Percentiles rank a stretch among this genome's conserved stretches.
Conservation (phyloP, 2,329 filamentous ascomycete species). For the Cordyceps pruinosa region DNA sequence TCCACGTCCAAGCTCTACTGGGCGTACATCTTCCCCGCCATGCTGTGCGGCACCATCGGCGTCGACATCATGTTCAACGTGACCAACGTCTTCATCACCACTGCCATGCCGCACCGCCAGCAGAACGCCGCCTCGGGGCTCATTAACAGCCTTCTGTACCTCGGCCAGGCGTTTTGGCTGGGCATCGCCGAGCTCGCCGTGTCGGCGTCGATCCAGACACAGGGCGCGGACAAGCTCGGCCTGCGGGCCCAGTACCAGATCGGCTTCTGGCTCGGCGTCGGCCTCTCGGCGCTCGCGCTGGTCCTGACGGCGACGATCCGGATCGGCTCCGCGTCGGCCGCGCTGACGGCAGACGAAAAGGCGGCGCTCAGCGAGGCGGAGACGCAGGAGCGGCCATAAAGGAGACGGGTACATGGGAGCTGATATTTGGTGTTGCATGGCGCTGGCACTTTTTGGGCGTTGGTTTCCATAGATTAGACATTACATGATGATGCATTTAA, state of each 20-base stretch:
- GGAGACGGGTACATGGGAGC: too few species aligned
- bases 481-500: too few species aligned
- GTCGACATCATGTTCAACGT: conserved; percentile 73
- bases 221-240: conserved; percentile 27
- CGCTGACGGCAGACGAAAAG: conserved; percentile 52
- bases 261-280: conserved; percentile 61
- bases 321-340: conserved; percentile 48
- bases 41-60: conserved; percentile 62
- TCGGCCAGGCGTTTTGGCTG: conserved; percentile 66
- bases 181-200: conserved; percentile 62
- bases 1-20: conserved; percentile 46
- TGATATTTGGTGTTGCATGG: background rate
- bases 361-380: conserved; percentile 17
- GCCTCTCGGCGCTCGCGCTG: conserved; percentile 44
- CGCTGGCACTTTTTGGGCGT: background rate
- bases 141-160: conserved; percentile 62
- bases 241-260: conserved; percentile 51
- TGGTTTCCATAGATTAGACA: too few species aligned
- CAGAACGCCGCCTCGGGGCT: conserved; percentile 68
- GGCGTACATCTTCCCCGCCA: conserved; percentile 66
- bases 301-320: conserved; percentile 49
- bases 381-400: background rate
- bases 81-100: conserved; percentile 71
- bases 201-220: conserved; percentile 35
- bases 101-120: conserved; percentile 55